These are phyloP conservation scores for Hymenoscyphus infarciens DNA, from an alignment of 2,329 filamentous ascomycete genomes.

Conservation along the genomic window DNA sequence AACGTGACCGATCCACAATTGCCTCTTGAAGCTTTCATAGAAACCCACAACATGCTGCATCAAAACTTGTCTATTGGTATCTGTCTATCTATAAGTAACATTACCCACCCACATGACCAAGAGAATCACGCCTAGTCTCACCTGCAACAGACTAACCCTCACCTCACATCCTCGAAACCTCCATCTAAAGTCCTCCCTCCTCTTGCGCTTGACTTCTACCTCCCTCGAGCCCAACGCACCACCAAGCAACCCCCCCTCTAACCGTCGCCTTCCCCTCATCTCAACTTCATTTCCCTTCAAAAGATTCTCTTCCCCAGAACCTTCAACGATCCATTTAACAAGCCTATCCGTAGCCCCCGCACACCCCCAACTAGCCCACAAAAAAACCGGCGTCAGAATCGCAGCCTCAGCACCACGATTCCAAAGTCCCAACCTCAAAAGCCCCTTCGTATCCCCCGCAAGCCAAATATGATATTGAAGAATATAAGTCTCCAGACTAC, in stretches of 20 bases:
- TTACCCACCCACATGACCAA: constrained; percentile 21
- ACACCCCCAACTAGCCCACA: constrained; percentile 41
- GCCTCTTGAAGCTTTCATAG: no score
- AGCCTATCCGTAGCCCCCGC: constrained; percentile 38
- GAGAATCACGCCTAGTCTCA: constrained; percentile 10
- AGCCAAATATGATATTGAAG: constrained; percentile 61
- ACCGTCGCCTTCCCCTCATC: not conserved
- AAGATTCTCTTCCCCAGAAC: constrained; percentile 16
- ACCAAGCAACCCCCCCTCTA: not conserved
- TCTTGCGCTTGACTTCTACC: not conserved
- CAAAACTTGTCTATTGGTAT: no score
- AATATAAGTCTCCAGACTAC: constrained; percentile 57
- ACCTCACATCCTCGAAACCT: constrained; percentile 7
- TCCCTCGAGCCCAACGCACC: not conserved
- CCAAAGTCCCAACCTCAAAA: constrained; percentile 40
- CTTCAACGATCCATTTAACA: constrained; percentile 39
- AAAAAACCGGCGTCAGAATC: constrained; percentile 41
- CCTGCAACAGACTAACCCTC: not conserved
- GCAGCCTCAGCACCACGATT: constrained; percentile 38
- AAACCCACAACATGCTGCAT: no score
- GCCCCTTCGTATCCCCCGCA: constrained; percentile 52
- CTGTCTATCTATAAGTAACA: constrained; percentile 17
- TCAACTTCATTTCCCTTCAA: not conserved
- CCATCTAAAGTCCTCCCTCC: constrained; percentile 12
- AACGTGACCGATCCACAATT: no score